Evolutionary conservation across 2,329 filamentous ascomycete species (phyloP).

Genomic region (Ploettnerulaceae sp.): DNA sequence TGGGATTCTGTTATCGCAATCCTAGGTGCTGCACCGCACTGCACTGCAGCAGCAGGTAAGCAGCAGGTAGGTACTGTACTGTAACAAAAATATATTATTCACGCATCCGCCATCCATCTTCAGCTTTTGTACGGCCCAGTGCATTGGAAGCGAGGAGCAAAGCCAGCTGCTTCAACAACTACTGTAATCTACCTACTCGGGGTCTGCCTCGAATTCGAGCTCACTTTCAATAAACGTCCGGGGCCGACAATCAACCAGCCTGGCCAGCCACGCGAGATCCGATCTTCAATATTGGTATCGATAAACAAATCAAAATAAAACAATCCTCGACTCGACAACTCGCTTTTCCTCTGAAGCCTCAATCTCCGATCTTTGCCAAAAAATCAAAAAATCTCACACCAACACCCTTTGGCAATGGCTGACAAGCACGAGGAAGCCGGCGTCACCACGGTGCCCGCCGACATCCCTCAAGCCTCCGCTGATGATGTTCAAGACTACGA

Average conservation of each 20-base stretch:
- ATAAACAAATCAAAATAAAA: not conserved
- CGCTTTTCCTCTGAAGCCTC: not conserved
- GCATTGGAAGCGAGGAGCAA: too few species aligned
- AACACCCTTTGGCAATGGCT: not conserved
- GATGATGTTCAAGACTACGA: not conserved
- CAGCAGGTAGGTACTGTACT: not conserved
- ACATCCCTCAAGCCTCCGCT: slow-evolving; percentile 2
- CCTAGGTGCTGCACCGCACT: not conserved
- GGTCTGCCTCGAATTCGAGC: not conserved
- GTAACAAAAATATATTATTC: too few species aligned
- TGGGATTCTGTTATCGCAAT: slow-evolving; percentile 4
- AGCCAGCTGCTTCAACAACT: too few species aligned
- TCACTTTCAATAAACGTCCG: not conserved
- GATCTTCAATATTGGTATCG: not conserved
- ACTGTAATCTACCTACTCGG: not conserved
- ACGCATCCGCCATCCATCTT: too few species aligned
- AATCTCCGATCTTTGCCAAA: not conserved
- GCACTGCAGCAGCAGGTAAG: slow-evolving; percentile 1
- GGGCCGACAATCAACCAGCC: too few species aligned
- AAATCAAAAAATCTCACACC: not conserved
- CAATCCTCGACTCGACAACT: not conserved
- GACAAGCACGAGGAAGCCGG: slow-evolving; percentile 6
- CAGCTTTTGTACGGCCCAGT: too few species aligned
- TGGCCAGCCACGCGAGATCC: not conserved
- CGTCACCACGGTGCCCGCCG: slow-evolving; percentile 1